Conservation (phyloP, 2,329 filamentous ascomycete species). For the Calonectria naviculata region DNA sequence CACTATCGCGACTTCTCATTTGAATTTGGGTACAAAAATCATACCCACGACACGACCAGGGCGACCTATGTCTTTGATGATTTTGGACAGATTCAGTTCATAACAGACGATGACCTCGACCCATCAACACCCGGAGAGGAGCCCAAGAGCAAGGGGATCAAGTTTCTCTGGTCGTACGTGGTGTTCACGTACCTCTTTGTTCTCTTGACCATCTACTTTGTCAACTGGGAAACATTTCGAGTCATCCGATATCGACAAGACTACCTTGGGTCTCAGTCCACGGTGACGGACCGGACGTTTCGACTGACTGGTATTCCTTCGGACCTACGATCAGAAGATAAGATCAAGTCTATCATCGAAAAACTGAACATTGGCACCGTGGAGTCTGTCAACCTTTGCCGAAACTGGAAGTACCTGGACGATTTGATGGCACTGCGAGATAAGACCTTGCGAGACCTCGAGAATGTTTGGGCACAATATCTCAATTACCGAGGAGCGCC, state of each 20-base stretch:
- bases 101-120: constrained; percentile 24
- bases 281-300: constrained; percentile 95
- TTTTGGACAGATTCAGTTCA: constrained; percentile 26
- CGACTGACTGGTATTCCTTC: constrained; percentile 87
- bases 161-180: constrained; percentile 91
- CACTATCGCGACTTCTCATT: constrained; percentile 57
- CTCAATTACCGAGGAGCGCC: constrained; percentile 36
- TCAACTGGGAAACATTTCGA: constrained; percentile 84
- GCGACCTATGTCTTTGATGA: constrained; percentile 12
- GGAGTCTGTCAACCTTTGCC: constrained; percentile 86
- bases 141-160: constrained; percentile 46
- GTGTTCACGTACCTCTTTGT: constrained; percentile 97
- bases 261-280: constrained; percentile 92
- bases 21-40: neutral
- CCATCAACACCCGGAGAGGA: constrained; percentile 46
- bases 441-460: constrained; percentile 75
- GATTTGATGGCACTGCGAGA: constrained; percentile 75
- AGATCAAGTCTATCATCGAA: constrained; percentile 89
- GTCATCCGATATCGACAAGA: constrained; percentile 89
- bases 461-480: constrained; percentile 85
- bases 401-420: constrained; percentile 88
- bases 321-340: constrained; percentile 82
- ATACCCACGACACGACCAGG: constrained; percentile 6
- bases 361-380: constrained; percentile 90
- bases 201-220: constrained; percentile 81